These are phyloP conservation scores for Entophlyctis luteolus DNA, from an alignment of 192 early-diverging fungal genomes.

Conservation along the genomic window DNA sequence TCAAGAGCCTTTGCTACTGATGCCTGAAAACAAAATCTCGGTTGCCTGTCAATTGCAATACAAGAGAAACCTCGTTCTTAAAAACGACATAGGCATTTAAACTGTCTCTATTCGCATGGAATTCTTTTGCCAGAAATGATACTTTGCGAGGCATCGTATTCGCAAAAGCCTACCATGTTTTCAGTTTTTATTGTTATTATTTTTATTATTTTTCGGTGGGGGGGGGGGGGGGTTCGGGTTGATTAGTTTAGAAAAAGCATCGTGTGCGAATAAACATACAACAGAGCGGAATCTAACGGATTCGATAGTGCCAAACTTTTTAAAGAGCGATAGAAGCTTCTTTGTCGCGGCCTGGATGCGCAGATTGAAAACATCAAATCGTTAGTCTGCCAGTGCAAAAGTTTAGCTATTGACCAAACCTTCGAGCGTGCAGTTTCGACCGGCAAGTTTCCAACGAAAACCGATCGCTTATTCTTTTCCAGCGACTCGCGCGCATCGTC, in stretches of 20 bases:
- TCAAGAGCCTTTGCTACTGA: conserved; percentile 58
- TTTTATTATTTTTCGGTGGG: no score
- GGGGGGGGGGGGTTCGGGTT: background rate
- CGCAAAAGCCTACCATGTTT: conserved; percentile 46
- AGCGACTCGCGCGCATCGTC: conserved; percentile 28
- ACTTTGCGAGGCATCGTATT: conserved; percentile 69
- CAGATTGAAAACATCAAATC: no score
- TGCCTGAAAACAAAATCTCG: conserved; percentile 13
- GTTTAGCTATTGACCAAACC: conserved; percentile 17
- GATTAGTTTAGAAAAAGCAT: no score
- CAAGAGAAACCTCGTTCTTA: conserved; percentile 30
- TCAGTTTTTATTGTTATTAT: conserved; percentile 12
- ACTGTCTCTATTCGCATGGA: conserved; percentile 79
- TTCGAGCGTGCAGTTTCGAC: conserved; percentile 58
- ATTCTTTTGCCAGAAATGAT: conserved; percentile 76
- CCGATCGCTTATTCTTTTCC: conserved; percentile 65
- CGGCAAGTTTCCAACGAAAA: conserved; percentile 91
- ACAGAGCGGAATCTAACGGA: conserved; percentile 89
- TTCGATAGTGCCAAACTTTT: conserved; percentile 68
- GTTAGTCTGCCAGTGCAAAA: conserved; percentile 25
- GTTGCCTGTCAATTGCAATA: background rate
- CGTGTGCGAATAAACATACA: conserved; percentile 36
- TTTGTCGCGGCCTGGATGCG: conserved; percentile 51
- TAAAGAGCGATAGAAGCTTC: conserved; percentile 66
- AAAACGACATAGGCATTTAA: conserved; percentile 92